A percentile compares a stretch with the other conserved stretches of the same genome.
Conservation (phyloP, 192 early-diverging fungal species). For the Linnemannia elongata region DNA sequence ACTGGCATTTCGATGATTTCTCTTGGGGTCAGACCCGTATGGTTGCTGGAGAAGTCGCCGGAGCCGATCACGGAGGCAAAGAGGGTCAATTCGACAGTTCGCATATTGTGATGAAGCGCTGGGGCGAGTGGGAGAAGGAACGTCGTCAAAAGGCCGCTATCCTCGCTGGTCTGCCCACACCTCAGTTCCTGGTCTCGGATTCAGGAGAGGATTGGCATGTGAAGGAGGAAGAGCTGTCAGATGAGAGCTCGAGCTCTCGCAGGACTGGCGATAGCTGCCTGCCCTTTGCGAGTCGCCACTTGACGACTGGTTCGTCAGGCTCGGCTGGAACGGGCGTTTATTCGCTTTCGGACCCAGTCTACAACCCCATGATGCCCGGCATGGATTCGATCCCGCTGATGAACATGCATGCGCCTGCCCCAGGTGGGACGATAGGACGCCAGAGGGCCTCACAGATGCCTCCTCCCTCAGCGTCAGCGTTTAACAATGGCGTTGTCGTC, state of each 20-base stretch:
- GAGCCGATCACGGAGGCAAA: conserved; percentile 67
- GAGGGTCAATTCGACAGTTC: conserved; percentile 76
- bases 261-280: conserved; percentile 40
- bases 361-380: conserved; percentile 6
- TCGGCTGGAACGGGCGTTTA: conserved; percentile 26
- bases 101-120: conserved; percentile 79
- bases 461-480: not conserved
- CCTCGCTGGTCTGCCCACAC: conserved; percentile 56
- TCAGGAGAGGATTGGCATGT: conserved; percentile 55
- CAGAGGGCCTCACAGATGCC: conserved; percentile 9
- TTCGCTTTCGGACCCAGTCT: conserved; percentile 31
- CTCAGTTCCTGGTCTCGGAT: conserved; percentile 56
- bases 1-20: conserved; percentile 93
- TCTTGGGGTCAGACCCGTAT: conserved; percentile 86
- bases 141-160: conserved; percentile 63
- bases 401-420: conserved; percentile 54
- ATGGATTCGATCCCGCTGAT: conserved; percentile 53
- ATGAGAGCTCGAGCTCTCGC: conserved; percentile 45
- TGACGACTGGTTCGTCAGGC: conserved; percentile 29
- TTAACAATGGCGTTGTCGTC: not conserved
- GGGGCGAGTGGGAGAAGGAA: conserved; percentile 73
- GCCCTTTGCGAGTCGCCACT: conserved; percentile 46
- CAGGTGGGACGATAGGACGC: conserved; percentile 50
- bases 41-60: conserved; percentile 71
- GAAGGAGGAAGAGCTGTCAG: conserved; percentile 48